Evolutionary conservation across 2,329 filamentous ascomycete species (phyloP).

Genomic region (Fonsecaea pedrosoi): DNA sequence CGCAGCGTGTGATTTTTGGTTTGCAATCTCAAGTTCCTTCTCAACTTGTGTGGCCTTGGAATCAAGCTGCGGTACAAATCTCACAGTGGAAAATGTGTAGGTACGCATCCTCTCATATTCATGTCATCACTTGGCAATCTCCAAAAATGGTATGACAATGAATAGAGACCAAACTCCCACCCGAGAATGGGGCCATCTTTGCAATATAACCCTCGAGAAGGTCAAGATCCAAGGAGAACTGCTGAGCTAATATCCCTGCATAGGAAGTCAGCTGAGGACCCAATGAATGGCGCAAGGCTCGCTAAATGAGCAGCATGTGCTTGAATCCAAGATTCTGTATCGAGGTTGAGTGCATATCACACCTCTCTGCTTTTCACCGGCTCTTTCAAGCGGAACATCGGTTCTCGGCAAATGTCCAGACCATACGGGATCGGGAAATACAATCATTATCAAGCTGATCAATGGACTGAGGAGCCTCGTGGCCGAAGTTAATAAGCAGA

Average conservation of each 20-base stretch:
- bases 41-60: slow-evolving; percentile 2
- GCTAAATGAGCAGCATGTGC: not conserved
- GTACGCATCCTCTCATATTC: not conserved
- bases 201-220: not conserved
- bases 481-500: slow-evolving; percentile 1
- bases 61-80: slow-evolving; percentile 11
- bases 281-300: not conserved
- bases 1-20: slow-evolving; percentile 12
- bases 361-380: not conserved
- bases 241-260: slow-evolving; percentile 1
- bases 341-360: not conserved
- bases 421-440: slow-evolving; percentile 1
- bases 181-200: not conserved
- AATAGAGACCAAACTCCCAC: not conserved
- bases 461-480: not conserved
- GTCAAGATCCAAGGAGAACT: not conserved
- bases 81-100: not conserved
- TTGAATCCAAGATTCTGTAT: not conserved
- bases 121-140: slow-evolving; percentile 5
- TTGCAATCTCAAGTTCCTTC: slow-evolving; percentile 13
- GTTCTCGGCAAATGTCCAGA: not conserved
- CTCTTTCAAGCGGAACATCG: not conserved
- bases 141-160: not conserved
- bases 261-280: not conserved
- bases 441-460: slow-evolving; percentile 1